A percentile compares a stretch with the other conserved stretches of the same genome.
Conservation (phyloP, 73 alveolate species). For the Loxodes magnus region DNA sequence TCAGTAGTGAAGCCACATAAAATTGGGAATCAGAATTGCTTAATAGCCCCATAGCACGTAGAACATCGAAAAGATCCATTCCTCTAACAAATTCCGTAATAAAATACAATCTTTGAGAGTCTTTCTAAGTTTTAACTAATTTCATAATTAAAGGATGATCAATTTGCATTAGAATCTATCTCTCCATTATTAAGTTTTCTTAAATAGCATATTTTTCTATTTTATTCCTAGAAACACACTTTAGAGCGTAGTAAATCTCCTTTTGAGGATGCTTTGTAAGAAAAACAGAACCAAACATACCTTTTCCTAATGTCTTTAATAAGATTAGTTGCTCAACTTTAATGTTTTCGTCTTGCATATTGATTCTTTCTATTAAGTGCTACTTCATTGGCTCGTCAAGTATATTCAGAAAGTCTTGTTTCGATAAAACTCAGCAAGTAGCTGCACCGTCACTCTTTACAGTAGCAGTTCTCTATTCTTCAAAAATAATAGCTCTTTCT, state of each 20-base stretch:
- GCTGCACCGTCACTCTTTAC: conserved; percentile 24
- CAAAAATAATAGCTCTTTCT: conserved; percentile 28
- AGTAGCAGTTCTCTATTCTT: conserved; percentile 31
- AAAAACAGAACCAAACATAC: conserved; percentile 37
- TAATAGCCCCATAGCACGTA: conserved; percentile 38
- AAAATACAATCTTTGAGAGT: no score
- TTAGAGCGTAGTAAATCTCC: conserved; percentile 4
- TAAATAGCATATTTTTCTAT: no score
- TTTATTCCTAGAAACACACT: no score
- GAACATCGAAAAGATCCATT: conserved; percentile 55
- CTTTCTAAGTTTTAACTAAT: no score
- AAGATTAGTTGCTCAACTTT: conserved; percentile 17
- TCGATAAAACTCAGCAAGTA: conserved; percentile 11
- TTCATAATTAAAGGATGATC: no score
- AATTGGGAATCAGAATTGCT: no score
- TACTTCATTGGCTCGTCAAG: conserved; percentile 31
- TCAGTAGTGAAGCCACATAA: no score
- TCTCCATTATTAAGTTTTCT: no score
- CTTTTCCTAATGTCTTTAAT: conserved; percentile 23
- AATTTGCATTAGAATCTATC: no score
- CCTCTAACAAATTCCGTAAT: conserved; percentile 67
- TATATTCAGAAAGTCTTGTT: conserved; percentile 37
- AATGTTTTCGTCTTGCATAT: conserved; percentile 12
- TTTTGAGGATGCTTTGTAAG: conserved; percentile 17
- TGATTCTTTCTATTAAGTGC: conserved; percentile 7